Conservation (phyloP, 1,284 basidiomycete genomes). For the Gomphus bonarii region DNA sequence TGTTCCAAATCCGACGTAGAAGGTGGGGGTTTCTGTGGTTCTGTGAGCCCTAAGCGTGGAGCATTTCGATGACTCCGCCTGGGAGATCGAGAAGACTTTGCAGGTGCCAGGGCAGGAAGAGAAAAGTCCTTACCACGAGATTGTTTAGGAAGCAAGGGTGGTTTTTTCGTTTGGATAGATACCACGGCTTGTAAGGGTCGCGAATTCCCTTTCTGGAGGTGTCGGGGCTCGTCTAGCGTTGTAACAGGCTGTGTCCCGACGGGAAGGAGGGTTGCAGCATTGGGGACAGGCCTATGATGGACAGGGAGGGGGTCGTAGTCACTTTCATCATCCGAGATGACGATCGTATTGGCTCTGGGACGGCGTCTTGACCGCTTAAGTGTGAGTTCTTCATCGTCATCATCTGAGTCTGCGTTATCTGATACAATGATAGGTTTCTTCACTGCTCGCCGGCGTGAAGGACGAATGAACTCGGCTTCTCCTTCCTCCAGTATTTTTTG, state of each 20-base stretch:
- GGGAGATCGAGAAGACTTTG: not conserved
- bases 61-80: conserved; percentile 6
- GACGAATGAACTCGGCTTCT: conserved; percentile 10
- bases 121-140: not conserved
- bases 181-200: not conserved
- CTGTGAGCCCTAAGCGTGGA: not conserved
- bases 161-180: not conserved
- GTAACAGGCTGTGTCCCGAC: not conserved
- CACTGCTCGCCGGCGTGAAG: not conserved
- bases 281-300: not conserved
- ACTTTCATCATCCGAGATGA: conserved; percentile 5
- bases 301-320: not conserved
- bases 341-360: not conserved
- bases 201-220: not conserved
- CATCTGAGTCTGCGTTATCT: conserved; percentile 4
- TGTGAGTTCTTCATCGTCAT: conserved; percentile 2
- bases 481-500: conserved; percentile 4
- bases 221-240: not conserved
- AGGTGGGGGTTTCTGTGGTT: conserved; percentile 1
- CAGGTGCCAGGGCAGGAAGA: not conserved
- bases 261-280: not conserved
- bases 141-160: not conserved
- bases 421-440: conserved; percentile 4
- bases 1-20: conserved; percentile 1
- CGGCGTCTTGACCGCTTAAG: not conserved